A percentile compares a stretch with the other conserved stretches of the same genome.
These are phyloP conservation scores for Aristolochia contorta DNA, from an alignment of 164 flowering plant genomes.

Conservation along the genomic window DNA sequence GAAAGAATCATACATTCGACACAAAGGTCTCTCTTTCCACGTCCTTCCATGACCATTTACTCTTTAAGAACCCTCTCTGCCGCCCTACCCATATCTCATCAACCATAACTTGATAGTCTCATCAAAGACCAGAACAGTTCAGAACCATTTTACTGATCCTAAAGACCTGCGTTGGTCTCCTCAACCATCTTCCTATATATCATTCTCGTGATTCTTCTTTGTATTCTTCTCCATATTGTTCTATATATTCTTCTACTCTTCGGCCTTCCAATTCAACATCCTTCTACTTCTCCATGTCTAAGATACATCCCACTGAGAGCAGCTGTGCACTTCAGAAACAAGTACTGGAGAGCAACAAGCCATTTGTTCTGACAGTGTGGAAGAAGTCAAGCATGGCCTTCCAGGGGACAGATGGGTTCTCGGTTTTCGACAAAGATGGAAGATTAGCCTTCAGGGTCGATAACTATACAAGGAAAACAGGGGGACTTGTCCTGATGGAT, in stretches of 20 bases:
- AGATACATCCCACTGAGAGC: conserved; percentile 23
- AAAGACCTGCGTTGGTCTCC: too few species aligned
- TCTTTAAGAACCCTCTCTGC: conserved; percentile 4
- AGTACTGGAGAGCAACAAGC: background rate
- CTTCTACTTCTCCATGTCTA: conserved; percentile 18
- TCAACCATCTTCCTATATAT: background rate
- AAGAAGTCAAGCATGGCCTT: conserved; percentile 65
- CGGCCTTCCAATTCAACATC: background rate
- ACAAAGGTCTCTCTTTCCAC: conserved; percentile 19
- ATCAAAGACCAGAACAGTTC: too few species aligned
- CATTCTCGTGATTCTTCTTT: conserved; percentile 1
- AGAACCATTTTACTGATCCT: too few species aligned
- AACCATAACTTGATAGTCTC: too few species aligned
- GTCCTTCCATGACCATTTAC: conserved; percentile 8
- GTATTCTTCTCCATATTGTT: background rate
- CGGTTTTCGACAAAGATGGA: conserved; percentile 42
- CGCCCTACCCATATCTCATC: background rate
- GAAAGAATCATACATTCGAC: background rate
- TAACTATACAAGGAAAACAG: conserved; percentile 39
- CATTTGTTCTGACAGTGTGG: conserved; percentile 45
- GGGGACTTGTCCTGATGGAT: conserved; percentile 51
- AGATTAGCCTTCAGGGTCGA: conserved; percentile 47
- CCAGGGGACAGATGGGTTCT: conserved; percentile 61
- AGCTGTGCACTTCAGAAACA: background rate
- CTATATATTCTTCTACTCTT: background rate